Conservation (phyloP, 768 basidiomycete species). For the Kondoa subrosea region DNA sequence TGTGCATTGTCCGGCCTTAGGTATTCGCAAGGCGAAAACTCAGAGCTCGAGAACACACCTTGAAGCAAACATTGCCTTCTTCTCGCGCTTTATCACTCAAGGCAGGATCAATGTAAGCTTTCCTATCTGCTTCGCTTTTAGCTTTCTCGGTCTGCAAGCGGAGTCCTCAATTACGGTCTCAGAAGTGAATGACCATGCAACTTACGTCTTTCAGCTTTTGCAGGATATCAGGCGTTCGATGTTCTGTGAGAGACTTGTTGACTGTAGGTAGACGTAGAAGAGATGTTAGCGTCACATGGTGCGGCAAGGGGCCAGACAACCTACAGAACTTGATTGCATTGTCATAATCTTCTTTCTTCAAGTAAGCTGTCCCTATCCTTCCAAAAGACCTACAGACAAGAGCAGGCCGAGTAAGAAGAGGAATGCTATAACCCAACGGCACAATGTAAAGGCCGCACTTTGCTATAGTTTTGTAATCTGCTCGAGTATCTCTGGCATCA, state of each 20-base stretch:
- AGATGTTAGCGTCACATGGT: not conserved
- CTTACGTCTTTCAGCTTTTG: slow-evolving; percentile 57
- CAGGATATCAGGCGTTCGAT: slow-evolving; percentile 82
- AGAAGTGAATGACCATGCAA: slow-evolving; percentile 2
- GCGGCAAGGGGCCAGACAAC: not conserved
- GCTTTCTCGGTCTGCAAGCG: slow-evolving; percentile 51
- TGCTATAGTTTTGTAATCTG: slow-evolving; percentile 42
- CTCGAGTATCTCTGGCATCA: slow-evolving; percentile 73
- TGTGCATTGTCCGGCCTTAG: slow-evolving; percentile 13
- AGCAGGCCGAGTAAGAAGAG: not conserved
- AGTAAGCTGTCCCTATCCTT: slow-evolving; percentile 68
- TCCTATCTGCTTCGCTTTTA: slow-evolving; percentile 58
- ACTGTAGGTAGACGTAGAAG: slow-evolving; percentile 23
- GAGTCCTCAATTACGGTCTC: no score
- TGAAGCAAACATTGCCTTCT: slow-evolving; percentile 83
- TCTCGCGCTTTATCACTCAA: slow-evolving; percentile 67
- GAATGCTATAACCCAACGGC: slow-evolving; percentile 1
- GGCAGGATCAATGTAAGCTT: slow-evolving; percentile 73
- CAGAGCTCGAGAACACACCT: slow-evolving; percentile 40
- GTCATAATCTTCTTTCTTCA: slow-evolving; percentile 55
- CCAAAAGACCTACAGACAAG: slow-evolving; percentile 47
- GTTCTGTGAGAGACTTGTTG: slow-evolving; percentile 85
- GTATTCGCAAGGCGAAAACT: not conserved
- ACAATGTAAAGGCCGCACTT: slow-evolving; percentile 14
- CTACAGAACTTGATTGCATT: slow-evolving; percentile 66